Evolutionary conservation across 202 grass and related monocot genomes (phyloP).

Genomic region (Bolboschoenoplectus hybrid): DNA sequence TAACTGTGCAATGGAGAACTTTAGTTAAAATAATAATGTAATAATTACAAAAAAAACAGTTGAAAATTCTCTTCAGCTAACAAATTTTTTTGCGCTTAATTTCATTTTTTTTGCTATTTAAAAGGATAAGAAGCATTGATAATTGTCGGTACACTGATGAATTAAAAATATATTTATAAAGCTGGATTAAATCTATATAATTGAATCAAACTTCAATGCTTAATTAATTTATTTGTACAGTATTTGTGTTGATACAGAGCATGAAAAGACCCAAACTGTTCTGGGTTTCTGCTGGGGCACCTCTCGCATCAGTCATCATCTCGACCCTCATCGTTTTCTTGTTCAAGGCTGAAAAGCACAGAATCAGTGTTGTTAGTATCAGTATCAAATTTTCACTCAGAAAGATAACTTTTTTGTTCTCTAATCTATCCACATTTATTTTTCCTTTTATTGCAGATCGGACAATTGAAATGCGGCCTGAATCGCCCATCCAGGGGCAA

Average conservation of each 20-base stretch:
- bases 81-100: background rate
- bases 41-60: background rate
- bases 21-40: background rate
- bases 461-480: constrained; percentile 74
- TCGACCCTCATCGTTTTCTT: constrained; percentile 92
- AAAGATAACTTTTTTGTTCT: background rate
- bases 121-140: background rate
- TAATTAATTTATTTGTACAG: background rate
- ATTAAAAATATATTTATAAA: background rate
- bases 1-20: background rate
- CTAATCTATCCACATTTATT: constrained; percentile 3
- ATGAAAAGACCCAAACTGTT: constrained; percentile 76
- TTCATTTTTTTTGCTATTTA: background rate
- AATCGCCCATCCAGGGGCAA: constrained; percentile 92
- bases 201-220: background rate
- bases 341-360: constrained; percentile 79
- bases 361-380: constrained; percentile 79
- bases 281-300: constrained; percentile 87
- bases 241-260: constrained; percentile 49
- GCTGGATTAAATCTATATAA: background rate
- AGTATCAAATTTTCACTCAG: background rate
- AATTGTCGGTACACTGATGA: background rate
- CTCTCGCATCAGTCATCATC: constrained; percentile 71
- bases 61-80: background rate
- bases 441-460: constrained; percentile 52